Percentiles rank a stretch among this genome's conserved stretches.
These are phyloP conservation scores for Fusarium papillatum DNA, from an alignment of 2,329 filamentous ascomycete genomes.

Conservation along the genomic window DNA sequence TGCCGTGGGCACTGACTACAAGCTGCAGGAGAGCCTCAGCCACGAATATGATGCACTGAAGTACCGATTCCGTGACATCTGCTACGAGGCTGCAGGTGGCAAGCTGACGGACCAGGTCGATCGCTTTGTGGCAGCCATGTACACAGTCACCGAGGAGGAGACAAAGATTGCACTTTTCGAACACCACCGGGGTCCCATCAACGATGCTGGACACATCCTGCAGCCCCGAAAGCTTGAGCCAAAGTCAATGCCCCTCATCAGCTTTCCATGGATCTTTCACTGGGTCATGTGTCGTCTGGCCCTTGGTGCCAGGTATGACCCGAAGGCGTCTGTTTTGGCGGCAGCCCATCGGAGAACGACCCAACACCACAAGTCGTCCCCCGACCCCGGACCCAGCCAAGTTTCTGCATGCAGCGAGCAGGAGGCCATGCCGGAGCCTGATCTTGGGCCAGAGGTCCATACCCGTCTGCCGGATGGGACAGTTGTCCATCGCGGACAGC, in stretches of 20 bases:
- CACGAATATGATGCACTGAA: slow-evolving; percentile 76
- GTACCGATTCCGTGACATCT: slow-evolving; percentile 76
- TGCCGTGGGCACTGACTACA: slow-evolving; percentile 82
- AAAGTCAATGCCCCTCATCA: slow-evolving; percentile 83
- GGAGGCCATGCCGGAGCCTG: not conserved
- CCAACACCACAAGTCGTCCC: not conserved
- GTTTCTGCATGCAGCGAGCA: not conserved
- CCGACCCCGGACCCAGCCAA: not conserved
- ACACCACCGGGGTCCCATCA: slow-evolving; percentile 43
- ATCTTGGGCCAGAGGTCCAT: slow-evolving; percentile 17
- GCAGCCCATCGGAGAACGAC: slow-evolving; percentile 20
- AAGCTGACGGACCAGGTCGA: slow-evolving; percentile 70
- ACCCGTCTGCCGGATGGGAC: slow-evolving; percentile 34
- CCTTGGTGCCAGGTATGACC: slow-evolving; percentile 41
- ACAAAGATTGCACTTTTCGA: slow-evolving; percentile 71
- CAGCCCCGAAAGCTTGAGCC: slow-evolving; percentile 43
- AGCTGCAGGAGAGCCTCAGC: slow-evolving; percentile 87
- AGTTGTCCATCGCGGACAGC: slow-evolving; percentile 35
- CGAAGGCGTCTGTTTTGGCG: slow-evolving; percentile 29
- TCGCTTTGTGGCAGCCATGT: slow-evolving; percentile 89
- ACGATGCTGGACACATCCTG: slow-evolving; percentile 48
- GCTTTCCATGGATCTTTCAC: slow-evolving; percentile 93
- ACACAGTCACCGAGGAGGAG: slow-evolving; percentile 83
- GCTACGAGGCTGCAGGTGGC: slow-evolving; percentile 74
- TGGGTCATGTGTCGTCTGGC: slow-evolving; percentile 61